A percentile compares a stretch with the other conserved stretches of the same genome.
Conservation (phyloP, 1,284 basidiomycete species). For the Microstroma glucosiphilum region DNA sequence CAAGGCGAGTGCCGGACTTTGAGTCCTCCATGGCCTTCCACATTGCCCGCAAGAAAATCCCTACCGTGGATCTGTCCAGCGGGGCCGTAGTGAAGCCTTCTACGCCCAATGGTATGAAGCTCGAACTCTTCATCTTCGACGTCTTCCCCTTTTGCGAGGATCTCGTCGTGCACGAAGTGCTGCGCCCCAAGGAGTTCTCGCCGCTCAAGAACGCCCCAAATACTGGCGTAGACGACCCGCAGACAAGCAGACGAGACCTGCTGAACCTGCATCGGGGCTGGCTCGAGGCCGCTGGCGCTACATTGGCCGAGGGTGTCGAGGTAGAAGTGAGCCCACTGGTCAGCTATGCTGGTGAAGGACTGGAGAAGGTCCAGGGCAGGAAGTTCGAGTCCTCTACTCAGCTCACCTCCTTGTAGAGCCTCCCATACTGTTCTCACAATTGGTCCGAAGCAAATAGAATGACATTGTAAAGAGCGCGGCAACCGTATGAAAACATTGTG, state of each 20-base stretch:
- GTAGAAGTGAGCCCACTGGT: conserved; percentile 85
- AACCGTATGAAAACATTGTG: no score
- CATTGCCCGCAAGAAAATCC: conserved; percentile 96
- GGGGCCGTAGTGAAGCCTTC: conserved; percentile 68
- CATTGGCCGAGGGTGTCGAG: conserved; percentile 64
- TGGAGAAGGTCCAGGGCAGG: conserved; percentile 73
- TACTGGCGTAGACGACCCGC: conserved; percentile 84
- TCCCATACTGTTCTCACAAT: no score
- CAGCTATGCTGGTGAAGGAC: conserved; percentile 84
- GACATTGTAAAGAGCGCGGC: no score
- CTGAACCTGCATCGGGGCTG: conserved; percentile 83
- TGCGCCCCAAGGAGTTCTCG: conserved; percentile 83
- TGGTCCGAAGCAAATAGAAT: no score
- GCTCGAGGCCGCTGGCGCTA: conserved; percentile 72
- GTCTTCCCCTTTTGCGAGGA: conserved; percentile 83
- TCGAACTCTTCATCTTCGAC: conserved; percentile 98
- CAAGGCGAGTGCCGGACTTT: conserved; percentile 66
- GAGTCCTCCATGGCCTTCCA: conserved; percentile 90
- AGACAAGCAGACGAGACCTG: conserved; percentile 81
- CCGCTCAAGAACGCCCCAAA: conserved; percentile 96
- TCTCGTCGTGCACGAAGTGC: conserved; percentile 84
- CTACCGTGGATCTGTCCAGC: conserved; percentile 59
- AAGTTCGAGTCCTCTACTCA: conserved; percentile 54
- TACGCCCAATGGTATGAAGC: conserved; percentile 97
- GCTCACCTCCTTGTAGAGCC: no score